Conservation (phyloP, 768 basidiomycete species). For the Ramaria rubella region DNA sequence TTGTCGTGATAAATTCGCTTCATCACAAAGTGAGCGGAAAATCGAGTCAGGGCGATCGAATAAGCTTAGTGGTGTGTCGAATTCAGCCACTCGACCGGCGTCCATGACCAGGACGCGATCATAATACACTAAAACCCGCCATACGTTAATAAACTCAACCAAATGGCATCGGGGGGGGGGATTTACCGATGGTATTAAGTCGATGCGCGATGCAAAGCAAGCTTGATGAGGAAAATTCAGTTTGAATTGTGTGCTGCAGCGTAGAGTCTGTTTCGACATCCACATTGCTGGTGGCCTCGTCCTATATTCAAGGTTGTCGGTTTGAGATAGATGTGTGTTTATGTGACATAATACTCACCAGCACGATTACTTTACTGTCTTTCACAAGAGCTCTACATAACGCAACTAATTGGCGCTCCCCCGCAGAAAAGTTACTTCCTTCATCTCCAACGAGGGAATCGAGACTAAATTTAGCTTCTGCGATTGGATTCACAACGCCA, state of each 20-base stretch:
- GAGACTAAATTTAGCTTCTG: conserved; percentile 63
- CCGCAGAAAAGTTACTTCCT: conserved; percentile 57
- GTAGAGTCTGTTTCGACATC: conserved; percentile 58
- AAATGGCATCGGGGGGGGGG: not conserved
- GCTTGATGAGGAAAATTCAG: conserved; percentile 49
- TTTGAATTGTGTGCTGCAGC: conserved; percentile 56
- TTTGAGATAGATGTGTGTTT: not conserved
- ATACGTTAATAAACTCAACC: conserved; percentile 13
- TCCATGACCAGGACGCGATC: conserved; percentile 72
- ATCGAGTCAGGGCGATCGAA: conserved; percentile 56
- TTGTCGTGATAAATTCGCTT: conserved; percentile 48
- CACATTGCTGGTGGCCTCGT: conserved; percentile 58
- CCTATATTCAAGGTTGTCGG: conserved; percentile 27
- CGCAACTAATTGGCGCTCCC: conserved; percentile 62
- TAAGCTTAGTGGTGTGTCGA: conserved; percentile 63
- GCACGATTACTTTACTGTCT: conserved; percentile 50
- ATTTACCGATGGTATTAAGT: conserved; percentile 46
- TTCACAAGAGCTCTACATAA: conserved; percentile 57
- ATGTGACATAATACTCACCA: conserved; percentile 32
- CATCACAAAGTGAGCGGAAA: conserved; percentile 64
- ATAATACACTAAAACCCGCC: conserved; percentile 50
- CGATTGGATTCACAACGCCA: conserved; percentile 36
- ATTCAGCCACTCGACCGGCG: conserved; percentile 59
- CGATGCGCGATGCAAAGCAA: conserved; percentile 53
- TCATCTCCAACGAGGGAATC: conserved; percentile 57